Percentiles rank a stretch among this genome's conserved stretches.
These are phyloP conservation scores for Lentinula sp. DNA, from an alignment of 768 basidiomycete genomes.

Conservation along the genomic window DNA sequence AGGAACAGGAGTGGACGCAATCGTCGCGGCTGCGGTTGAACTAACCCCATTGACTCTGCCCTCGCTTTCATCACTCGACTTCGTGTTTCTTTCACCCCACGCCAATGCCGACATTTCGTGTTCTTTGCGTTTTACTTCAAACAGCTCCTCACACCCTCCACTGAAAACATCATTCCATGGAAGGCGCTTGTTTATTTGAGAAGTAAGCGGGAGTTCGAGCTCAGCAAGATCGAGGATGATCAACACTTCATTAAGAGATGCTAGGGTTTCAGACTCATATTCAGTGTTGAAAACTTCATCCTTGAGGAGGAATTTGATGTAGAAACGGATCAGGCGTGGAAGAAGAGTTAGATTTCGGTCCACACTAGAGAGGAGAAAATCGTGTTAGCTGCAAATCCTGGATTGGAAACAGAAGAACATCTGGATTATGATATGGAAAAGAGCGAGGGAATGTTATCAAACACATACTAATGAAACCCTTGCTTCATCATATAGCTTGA, in stretches of 20 bases:
- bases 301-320: conserved; percentile 54
- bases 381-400: background rate
- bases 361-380: conserved; percentile 22
- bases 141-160: conserved; percentile 40
- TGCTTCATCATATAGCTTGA: conserved; percentile 63
- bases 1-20: background rate
- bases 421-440: background rate
- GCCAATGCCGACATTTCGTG: conserved; percentile 17
- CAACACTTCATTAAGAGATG: conserved; percentile 43
- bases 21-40: background rate
- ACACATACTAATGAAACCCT: conserved; percentile 45
- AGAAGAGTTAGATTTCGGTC: conserved; percentile 41
- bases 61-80: background rate
- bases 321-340: conserved; percentile 55
- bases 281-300: conserved; percentile 35
- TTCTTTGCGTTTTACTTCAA: conserved; percentile 39
- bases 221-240: conserved; percentile 33
- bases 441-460: conserved; percentile 31
- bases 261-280: conserved; percentile 30
- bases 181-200: conserved; percentile 35
- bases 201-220: conserved; percentile 46
- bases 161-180: conserved; percentile 42
- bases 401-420: background rate
- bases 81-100: background rate
- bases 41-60: background rate